Evolutionary conservation across 1,139 yeast genomes (phyloP).

Genomic region (Candida sp.): DNA sequence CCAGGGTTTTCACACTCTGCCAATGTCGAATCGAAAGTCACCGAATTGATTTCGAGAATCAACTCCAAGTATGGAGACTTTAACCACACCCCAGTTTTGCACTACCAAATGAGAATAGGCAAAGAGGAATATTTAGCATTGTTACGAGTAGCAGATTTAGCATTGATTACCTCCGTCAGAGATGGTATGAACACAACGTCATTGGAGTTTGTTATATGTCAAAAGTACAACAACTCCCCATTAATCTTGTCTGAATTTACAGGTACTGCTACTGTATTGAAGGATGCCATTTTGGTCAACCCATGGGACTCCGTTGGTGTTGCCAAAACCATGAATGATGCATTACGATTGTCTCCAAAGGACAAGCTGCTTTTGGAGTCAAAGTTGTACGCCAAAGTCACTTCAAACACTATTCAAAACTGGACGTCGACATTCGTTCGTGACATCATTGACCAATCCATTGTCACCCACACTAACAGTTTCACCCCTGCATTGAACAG

Average conservation of each 20-base stretch:
- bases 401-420: conserved; percentile 72
- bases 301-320: conserved; percentile 98
- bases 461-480: conserved; percentile 46
- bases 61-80: conserved; percentile 85
- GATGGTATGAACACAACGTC: conserved; percentile 99
- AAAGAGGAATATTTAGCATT: conserved; percentile 91
- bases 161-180: conserved; percentile 86
- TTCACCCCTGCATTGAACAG: conserved; percentile 88
- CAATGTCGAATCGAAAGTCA: conserved; percentile 76
- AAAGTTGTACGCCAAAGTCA: conserved; percentile 66
- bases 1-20: conserved; percentile 66
- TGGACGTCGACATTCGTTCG: conserved; percentile 77
- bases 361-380: conserved; percentile 49
- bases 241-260: conserved; percentile 90
- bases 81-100: conserved; percentile 84
- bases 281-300: conserved; percentile 84
- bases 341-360: conserved; percentile 54
- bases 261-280: conserved; percentile 84
- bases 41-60: conserved; percentile 77
- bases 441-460: conserved; percentile 55
- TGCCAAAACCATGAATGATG: conserved; percentile 79
- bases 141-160: conserved; percentile 87
- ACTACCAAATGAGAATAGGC: conserved; percentile 88
- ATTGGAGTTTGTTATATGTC: conserved; percentile 89
- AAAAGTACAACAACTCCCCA: conserved; percentile 73